These are phyloP conservation scores for Emergomyces pasteurianus DNA, from an alignment of 2,329 filamentous ascomycete genomes.

Conservation along the genomic window DNA sequence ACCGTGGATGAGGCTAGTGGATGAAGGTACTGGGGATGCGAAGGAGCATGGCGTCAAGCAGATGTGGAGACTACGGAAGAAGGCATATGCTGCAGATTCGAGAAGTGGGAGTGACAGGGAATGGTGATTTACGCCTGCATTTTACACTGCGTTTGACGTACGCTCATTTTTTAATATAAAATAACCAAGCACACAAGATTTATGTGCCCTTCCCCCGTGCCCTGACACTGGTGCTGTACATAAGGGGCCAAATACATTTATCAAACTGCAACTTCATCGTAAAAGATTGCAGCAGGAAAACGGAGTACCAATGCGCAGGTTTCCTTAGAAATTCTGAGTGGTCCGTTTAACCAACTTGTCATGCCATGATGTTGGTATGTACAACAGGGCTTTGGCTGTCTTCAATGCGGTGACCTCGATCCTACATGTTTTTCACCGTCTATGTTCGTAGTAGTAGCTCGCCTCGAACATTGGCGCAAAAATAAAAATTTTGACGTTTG, in stretches of 20 bases:
- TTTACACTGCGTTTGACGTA: neutral
- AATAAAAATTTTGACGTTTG: neutral
- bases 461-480: no score
- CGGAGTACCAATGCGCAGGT: neutral
- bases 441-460: no score
- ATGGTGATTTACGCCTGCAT: constrained; percentile 12
- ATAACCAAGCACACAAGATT: neutral
- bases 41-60: neutral
- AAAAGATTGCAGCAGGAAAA: neutral
- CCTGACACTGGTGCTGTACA: neutral
- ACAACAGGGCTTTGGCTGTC: no score
- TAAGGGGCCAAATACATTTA: no score
- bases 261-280: neutral
- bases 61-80: constrained; percentile 30
- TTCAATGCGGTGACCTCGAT: no score
- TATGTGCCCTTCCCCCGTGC: neutral
- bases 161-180: neutral
- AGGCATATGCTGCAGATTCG: constrained; percentile 19
- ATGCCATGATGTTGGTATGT: no score
- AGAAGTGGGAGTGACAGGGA: constrained; percentile 28
- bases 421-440: no score
- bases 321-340: neutral
- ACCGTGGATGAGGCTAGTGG: constrained; percentile 32
- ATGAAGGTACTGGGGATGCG: constrained; percentile 20
- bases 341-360: no score